Evolutionary conservation across 2,329 filamentous ascomycete genomes (phyloP).

Genomic region (Colletotrichum sp.): DNA sequence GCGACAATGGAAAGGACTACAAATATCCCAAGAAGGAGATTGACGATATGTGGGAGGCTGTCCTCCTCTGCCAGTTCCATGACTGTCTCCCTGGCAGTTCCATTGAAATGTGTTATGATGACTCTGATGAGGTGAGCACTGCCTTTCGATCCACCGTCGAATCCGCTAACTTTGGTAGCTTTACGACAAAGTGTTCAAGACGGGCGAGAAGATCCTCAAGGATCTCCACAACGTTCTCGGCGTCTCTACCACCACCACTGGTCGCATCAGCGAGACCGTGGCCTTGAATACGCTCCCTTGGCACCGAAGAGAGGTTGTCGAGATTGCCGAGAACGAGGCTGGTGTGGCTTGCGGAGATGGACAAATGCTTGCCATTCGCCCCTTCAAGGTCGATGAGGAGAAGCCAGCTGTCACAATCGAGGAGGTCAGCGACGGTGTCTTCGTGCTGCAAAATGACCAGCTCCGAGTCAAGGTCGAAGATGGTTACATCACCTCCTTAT

Average conservation of each 20-base stretch:
- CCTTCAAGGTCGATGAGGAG: slow-evolving; percentile 49
- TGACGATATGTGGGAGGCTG: slow-evolving; percentile 93
- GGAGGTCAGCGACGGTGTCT: slow-evolving; percentile 64
- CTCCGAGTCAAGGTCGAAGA: slow-evolving; percentile 73
- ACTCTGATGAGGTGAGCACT: slow-evolving; percentile 75
- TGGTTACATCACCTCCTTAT: slow-evolving; percentile 84
- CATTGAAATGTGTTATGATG: slow-evolving; percentile 98
- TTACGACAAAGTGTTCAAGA: slow-evolving; percentile 83
- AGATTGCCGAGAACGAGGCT: slow-evolving; percentile 58
- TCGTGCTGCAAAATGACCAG: slow-evolving; percentile 79
- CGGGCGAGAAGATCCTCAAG: slow-evolving; percentile 73
- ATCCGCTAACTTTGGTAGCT: slow-evolving; percentile 50
- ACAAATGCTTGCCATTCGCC: slow-evolving; percentile 54
- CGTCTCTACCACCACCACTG: slow-evolving; percentile 51
- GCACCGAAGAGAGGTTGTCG: slow-evolving; percentile 77
- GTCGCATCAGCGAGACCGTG: slow-evolving; percentile 53
- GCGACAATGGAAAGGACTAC: slow-evolving; percentile 67
- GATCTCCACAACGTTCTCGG: slow-evolving; percentile 74
- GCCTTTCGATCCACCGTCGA: background rate
- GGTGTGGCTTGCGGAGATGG: slow-evolving; percentile 64
- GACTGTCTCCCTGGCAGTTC: slow-evolving; percentile 94
- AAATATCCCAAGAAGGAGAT: slow-evolving; percentile 94
- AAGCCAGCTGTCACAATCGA: slow-evolving; percentile 57
- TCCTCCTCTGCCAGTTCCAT: slow-evolving; percentile 95
- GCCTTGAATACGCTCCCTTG: slow-evolving; percentile 89